Evolutionary conservation across 768 basidiomycete genomes (phyloP), one percentile per base, ranked within the genome.

Genomic region (Naganishia randhawae): DNA sequence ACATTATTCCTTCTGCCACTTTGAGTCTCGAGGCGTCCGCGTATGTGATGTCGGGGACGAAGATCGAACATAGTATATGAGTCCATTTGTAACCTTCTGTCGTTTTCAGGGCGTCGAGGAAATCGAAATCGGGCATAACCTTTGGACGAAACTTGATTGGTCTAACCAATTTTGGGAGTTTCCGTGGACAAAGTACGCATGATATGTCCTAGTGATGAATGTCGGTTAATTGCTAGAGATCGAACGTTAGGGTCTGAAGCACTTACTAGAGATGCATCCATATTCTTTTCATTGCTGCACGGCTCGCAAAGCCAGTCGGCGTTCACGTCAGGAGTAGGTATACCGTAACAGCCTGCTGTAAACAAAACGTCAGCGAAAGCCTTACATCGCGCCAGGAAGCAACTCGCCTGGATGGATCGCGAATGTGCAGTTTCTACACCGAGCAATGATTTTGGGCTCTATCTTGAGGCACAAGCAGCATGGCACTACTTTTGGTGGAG

Each of bases 41-140:
- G 77, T 89, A 95, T 4, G 81, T 84, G n/a, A 93, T 81, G 74
- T 97, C 94, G 3, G 88, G 88, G 32, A 87, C 85, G 81, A 92
- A 97, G 0, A 90, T 86, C 2, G 93, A 86, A 81, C 95, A 98
- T 3, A 96, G 80, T 35, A 93, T 83, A 77, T 98, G 95, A 0
- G 87, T 87, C 93, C 93, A 96, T 66, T 89, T 88, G 78, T 91
- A 89, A 11, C 91, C 91, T 81, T 96, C 93, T 0, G 93, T 95
- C 8, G 91, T 91, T 75, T 94, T 95, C 87, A 48, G 87, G 86
- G 65, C 91, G 84, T 67, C 93, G 84, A 94, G 33, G 41, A 75
- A 55, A 42, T 79, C 76, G 69, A 80, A 77, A 31, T 78, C 78
- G 8, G 73, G 31, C 37, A 63, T 61, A 17, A 55, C 63, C 41